Conservation (phyloP, 768 basidiomycete species). For the Albatrellus ellisii region DNA sequence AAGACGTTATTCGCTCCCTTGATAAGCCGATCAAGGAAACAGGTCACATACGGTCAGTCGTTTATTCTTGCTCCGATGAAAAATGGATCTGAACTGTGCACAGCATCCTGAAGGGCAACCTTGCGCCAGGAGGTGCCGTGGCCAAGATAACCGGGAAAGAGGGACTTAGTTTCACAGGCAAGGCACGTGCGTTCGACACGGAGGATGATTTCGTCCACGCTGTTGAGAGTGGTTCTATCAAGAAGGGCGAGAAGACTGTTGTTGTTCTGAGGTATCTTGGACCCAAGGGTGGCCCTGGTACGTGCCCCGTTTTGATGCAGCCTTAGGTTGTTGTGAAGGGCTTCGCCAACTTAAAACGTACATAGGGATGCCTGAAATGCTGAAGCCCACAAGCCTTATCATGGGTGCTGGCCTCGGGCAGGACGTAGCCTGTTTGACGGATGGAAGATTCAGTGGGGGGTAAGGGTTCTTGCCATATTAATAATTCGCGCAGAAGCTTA, state of each 20-base stretch:
- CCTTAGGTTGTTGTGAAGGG: not conserved
- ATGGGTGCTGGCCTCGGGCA: slow-evolving; percentile 97
- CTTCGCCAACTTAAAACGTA: slow-evolving; percentile 2
- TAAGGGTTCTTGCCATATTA: slow-evolving; percentile 25
- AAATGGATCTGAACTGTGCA: not conserved
- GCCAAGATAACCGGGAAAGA: slow-evolving; percentile 97
- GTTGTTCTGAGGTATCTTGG: slow-evolving; percentile 93
- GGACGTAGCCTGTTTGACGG: slow-evolving; percentile 94
- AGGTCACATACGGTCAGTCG: slow-evolving; percentile 72
- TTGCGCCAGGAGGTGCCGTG: slow-evolving; percentile 92
- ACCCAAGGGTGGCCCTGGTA: slow-evolving; percentile 91
- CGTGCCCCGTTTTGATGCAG: slow-evolving; percentile 21
- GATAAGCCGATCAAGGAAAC: slow-evolving; percentile 79
- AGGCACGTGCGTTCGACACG: slow-evolving; percentile 84
- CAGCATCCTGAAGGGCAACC: slow-evolving; percentile 84
- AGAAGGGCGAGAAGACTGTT: slow-evolving; percentile 93
- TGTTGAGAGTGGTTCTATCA: slow-evolving; percentile 78
- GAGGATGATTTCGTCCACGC: slow-evolving; percentile 84
- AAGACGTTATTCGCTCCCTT: slow-evolving; percentile 83
- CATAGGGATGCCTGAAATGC: slow-evolving; percentile 97
- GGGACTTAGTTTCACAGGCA: slow-evolving; percentile 79
- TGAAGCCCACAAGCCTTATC: slow-evolving; percentile 94
- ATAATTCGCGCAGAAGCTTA: slow-evolving; percentile 11
- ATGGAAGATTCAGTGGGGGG: slow-evolving; percentile 98
- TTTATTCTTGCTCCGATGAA: not conserved